A percentile compares a stretch with the other conserved stretches of the same genome.
phyloP scores from a whole-genome alignment of 306 rosid genomes.

The Glycine soja region DNA sequence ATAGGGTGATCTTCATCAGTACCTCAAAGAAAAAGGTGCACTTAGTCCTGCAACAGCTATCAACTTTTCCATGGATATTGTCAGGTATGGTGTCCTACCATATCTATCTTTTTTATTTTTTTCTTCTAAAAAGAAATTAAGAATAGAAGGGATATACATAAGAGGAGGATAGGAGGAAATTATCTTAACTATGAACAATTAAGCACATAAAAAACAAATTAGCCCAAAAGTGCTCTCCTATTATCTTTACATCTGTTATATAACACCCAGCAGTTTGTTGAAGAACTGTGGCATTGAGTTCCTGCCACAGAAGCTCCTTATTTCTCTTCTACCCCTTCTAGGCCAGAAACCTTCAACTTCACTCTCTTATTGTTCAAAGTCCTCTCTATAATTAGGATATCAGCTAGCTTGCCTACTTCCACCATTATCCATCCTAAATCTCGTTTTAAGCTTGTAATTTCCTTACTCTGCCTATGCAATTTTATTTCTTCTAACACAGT shows the following conservation, averaged over 20 bases:
- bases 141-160: slow-evolving; percentile 17
- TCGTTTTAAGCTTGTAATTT: not conserved
- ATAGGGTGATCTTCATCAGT: slow-evolving; percentile 96
- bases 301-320: slow-evolving; percentile 23
- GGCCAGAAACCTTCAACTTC: slow-evolving; percentile 7
- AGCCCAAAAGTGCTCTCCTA: slow-evolving; percentile 22
- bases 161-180: slow-evolving; percentile 16
- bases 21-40: slow-evolving; percentile 92
- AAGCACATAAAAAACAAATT: slow-evolving; percentile 2
- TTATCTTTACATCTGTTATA: slow-evolving; percentile 20
- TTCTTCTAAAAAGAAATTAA: not conserved
- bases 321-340: slow-evolving; percentile 8
- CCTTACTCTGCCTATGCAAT: not conserved
- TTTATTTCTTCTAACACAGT: not conserved
- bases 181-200: not conserved
- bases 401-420: not conserved
- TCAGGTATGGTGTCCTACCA: slow-evolving; percentile 62
- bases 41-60: slow-evolving; percentile 78
- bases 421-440: not conserved
- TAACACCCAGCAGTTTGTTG: slow-evolving; percentile 4
- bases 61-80: slow-evolving; percentile 89
- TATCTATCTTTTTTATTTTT: not conserved
- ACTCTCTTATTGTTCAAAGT: not conserved
- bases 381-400: not conserved
- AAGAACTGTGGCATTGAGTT: slow-evolving; percentile 21